Conservation (phyloP, 2,329 filamentous ascomycete species). For the Cordyceps militaris region DNA sequence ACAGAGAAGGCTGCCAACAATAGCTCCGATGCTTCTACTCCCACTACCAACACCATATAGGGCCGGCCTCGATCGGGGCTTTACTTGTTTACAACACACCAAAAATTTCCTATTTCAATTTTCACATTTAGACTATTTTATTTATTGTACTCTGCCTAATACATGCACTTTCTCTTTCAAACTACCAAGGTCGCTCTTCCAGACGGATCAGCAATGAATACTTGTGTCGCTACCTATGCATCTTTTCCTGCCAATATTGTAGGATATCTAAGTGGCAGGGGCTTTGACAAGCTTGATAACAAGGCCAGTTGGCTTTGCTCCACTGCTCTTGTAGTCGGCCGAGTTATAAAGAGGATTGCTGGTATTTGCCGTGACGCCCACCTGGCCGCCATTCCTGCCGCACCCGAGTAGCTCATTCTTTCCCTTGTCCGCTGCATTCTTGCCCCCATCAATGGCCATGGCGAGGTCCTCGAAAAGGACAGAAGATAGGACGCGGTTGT, state of each 20-base stretch:
- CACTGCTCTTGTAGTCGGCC: too few species aligned
- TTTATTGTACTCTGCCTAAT: background rate
- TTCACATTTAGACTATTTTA: background rate
- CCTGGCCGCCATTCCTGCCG: background rate
- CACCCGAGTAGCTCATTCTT: slow-evolving; percentile 16
- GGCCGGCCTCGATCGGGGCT: background rate
- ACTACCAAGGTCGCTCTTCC: background rate
- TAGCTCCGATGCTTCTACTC: background rate
- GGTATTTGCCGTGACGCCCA: background rate
- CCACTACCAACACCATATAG: background rate
- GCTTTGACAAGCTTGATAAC: too few species aligned
- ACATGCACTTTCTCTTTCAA: background rate
- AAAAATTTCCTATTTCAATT: background rate
- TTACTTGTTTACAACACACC: background rate
- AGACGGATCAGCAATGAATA: too few species aligned
- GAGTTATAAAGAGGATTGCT: background rate
- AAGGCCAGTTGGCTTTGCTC: too few species aligned
- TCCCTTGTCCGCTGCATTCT: slow-evolving; percentile 11
- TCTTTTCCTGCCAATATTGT: too few species aligned
- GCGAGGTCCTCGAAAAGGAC: slow-evolving; percentile 23
- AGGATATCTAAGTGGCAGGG: too few species aligned
- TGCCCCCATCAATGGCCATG: slow-evolving; percentile 21
- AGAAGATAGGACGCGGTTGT: slow-evolving; percentile 15
- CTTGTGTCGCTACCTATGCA: too few species aligned
- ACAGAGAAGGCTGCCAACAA: slow-evolving; percentile 5